Percentiles rank a stretch among this genome's conserved stretches.
Evolutionary conservation across 495 filamentous ascomycete genomes (phyloP).

Genomic region (Cercophora newfieldiana): DNA sequence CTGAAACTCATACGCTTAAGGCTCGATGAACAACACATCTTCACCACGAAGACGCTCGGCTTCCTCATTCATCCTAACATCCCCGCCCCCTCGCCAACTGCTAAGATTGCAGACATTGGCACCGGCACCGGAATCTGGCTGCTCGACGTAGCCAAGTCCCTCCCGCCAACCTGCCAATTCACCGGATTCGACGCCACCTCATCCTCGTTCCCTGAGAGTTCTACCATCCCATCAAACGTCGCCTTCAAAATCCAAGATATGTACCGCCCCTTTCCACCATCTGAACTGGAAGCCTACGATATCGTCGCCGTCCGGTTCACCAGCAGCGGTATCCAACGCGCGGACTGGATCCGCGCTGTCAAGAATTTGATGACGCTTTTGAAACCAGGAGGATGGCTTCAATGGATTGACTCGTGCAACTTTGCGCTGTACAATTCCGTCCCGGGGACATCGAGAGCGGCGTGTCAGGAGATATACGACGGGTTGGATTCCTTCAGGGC

Average conservation of each 20-base stretch:
- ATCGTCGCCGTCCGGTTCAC: constrained; percentile 42
- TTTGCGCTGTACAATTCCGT: constrained; percentile 18
- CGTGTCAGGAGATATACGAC: constrained; percentile 21
- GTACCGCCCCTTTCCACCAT: constrained; percentile 33
- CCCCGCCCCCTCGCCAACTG: not conserved
- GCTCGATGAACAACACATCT: constrained; percentile 23
- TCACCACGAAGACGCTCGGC: constrained; percentile 21
- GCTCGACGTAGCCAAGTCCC: constrained; percentile 31
- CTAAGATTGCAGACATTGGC: constrained; percentile 29
- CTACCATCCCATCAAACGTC: constrained; percentile 35
- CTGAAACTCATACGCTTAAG: constrained; percentile 1
- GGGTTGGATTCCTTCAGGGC: constrained; percentile 15
- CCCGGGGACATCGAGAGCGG: constrained; percentile 16
- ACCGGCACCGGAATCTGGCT: constrained; percentile 33
- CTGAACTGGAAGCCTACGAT: constrained; percentile 38
- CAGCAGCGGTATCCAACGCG: constrained; percentile 30
- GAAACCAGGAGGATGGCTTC: constrained; percentile 33
- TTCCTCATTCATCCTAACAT: constrained; percentile 26
- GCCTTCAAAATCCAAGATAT: constrained; percentile 37
- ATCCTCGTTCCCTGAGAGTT: constrained; percentile 33
- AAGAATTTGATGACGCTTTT: constrained; percentile 28
- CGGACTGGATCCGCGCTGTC: constrained; percentile 27
- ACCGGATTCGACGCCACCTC: constrained; percentile 43
- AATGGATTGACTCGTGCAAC: constrained; percentile 34
- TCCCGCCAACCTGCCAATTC: constrained; percentile 32